Evolutionary conservation across 805 yeast species (phyloP), one percentile per base, ranked within the genome.

Genomic region (Saccharomycopsis fibuligera): DNA sequence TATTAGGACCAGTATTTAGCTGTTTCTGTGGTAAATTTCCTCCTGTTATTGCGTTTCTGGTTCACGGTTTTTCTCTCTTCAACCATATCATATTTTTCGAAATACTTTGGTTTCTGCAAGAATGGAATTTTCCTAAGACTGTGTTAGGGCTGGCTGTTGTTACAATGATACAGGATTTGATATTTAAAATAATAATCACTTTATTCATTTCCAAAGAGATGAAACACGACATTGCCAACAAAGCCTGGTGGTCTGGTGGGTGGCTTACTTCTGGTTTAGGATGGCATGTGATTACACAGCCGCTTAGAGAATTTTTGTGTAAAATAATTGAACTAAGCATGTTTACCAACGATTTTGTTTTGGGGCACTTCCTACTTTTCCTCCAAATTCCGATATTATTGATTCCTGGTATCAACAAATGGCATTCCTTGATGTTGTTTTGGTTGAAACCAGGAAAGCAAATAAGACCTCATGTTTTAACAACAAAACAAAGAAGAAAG

Each of bases 211-310:
- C 80, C 5, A 69, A 79, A 39, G 90, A 83, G 58, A 68, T 73
- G 48, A 69, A 70, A 44, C 76, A 72, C 51, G 81, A 73, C 51
- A 66, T 68, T 47, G 62, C 80, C 0, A 83, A 80, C 55, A 65
- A 69, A 42, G 81, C 87, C 0, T 79, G 84, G 84, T 80, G 86
- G 85, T 75, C 85, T 1, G 86, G 86, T 0, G 75, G 72, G 54
- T 81, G 86, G 86, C 51, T 75, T 5, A 68, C 70, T 1, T 68
- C 82, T 0, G 80, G 78, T 0, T 61, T 80, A 8, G 83, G 84
- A 0, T 73, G 76, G 75, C 63, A 70, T 39, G 63, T 73, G 0
- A 49, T 80, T 6, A 69, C 80, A 1, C 85, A 79, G 49, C 85
- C 85, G 3, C 51, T 69, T 2, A 62, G 86, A 53, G 86, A 80